Conservation (phyloP, 257 asterid genomes). For the Sherardia arvensis region DNA sequence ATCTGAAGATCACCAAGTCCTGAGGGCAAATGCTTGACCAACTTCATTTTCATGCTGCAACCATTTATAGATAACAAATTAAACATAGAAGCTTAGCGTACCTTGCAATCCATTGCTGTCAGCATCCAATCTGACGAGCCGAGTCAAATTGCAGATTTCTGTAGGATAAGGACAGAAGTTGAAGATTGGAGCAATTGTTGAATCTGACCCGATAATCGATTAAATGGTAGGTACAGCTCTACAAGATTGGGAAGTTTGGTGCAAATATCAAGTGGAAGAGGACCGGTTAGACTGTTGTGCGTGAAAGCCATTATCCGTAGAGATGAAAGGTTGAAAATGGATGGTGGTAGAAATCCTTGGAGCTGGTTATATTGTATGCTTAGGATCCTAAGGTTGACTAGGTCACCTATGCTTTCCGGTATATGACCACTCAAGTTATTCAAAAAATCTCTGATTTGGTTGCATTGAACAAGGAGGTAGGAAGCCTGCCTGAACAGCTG, state of each 20-base stretch:
- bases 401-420: constrained; percentile 8
- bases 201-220: constrained; percentile 12
- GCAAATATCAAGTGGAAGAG: constrained; percentile 14
- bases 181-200: constrained; percentile 13
- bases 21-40: neutral
- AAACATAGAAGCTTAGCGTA: neutral
- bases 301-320: neutral
- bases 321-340: constrained; percentile 15
- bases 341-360: constrained; percentile 11
- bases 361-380: constrained; percentile 1
- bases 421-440: constrained; percentile 4
- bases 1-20: too few relatives aligned
- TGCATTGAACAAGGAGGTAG: constrained; percentile 13
- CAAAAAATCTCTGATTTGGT: neutral
- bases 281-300: constrained; percentile 11
- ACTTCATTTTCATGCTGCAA: neutral
- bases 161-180: neutral
- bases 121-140: neutral
- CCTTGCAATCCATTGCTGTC: neutral
- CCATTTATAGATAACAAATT: too few relatives aligned
- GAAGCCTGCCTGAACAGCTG: constrained; percentile 13
- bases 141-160: constrained; percentile 5
- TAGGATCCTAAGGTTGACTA: neutral
- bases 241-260: constrained; percentile 5
- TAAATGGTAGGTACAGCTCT: neutral